Evolutionary conservation across 1,284 basidiomycete species (phyloP), one percentile per base, ranked within the genome.

Genomic region (Irpex rosettiformis): DNA sequence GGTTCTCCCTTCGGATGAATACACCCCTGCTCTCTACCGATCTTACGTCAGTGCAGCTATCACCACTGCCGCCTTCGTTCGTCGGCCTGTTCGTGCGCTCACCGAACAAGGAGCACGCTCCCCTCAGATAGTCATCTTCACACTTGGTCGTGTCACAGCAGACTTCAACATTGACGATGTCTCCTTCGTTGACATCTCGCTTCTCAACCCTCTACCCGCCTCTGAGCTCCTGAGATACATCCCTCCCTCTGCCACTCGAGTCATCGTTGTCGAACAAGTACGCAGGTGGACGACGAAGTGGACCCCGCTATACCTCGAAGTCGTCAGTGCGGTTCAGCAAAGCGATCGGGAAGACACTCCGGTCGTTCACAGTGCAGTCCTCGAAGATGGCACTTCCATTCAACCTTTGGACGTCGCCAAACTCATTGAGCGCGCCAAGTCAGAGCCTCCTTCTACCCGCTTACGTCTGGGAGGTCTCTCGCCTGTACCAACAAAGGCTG

Each of bases 241-340:
- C 47, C 88, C 92, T 8, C 61, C 78, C 1, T 85, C 85, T 3
- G 83, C 81, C 37, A 81, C 83, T 49, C 86, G 85, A 49, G 82
- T 98, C 57, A 79, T 97, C 53, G 91, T 98, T 3, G 82, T 98
- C 21, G 96, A 95, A 73, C 91, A 90, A 73, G 79, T 89, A 24
- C 78, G 81, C 64, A 79, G 77, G 61, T 91, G 89, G 80, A 82
- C 85, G 18, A 89, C 88, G 54, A 94, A 94, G 74, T 96, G 93
- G 86, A 90, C 93, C 1, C 88, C 94, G 0, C 77, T 96, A 16
- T 96, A 91, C 70, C 82, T 97, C 52, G 94, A 96, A 45, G 77
- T 95, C 24, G 82, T 91, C 60, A 83, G 79, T 57, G 86, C 89
- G 5, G 74, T 95, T 51, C 92, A 94, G 68, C 77, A 84, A 40